These are phyloP conservation scores for Heliocybe sulcata DNA, from an alignment of 1,284 basidiomycete genomes.

Conservation along the genomic window DNA sequence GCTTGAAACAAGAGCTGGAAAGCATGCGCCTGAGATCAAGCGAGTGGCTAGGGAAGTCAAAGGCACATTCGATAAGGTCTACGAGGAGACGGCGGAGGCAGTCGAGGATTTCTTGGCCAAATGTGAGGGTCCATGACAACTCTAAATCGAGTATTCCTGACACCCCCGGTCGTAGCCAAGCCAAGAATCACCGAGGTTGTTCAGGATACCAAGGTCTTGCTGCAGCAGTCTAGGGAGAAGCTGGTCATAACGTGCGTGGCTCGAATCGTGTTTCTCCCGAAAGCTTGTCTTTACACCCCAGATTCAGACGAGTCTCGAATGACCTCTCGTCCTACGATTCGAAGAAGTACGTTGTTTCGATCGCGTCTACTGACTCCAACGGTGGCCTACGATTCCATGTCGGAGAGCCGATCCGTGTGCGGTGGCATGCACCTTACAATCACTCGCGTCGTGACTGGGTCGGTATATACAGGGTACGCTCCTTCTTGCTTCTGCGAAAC, in stretches of 20 bases:
- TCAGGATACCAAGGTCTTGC: conserved; percentile 85
- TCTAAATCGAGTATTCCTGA: background rate
- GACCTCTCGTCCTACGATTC: conserved; percentile 78
- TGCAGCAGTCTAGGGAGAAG: conserved; percentile 87
- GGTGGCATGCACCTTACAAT: conserved; percentile 82
- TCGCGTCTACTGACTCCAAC: conserved; percentile 45
- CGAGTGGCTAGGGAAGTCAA: conserved; percentile 85
- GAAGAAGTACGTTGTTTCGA: conserved; percentile 67
- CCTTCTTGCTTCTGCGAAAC: background rate
- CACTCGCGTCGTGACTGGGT: conserved; percentile 98
- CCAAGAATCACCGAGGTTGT: conserved; percentile 75
- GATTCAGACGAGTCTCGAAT: conserved; percentile 66
- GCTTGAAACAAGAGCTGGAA: conserved; percentile 58
- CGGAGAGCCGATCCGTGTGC: conserved; percentile 83
- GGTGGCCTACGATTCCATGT: conserved; percentile 71
- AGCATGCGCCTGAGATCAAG: conserved; percentile 69
- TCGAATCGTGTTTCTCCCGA: background rate
- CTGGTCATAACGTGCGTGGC: conserved; percentile 77
- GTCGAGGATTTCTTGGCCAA: conserved; percentile 91
- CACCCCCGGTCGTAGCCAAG: conserved; percentile 27
- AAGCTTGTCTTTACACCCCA: background rate
- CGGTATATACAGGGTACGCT: conserved; percentile 75
- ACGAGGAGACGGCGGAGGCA: conserved; percentile 83
- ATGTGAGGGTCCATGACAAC: conserved; percentile 46
- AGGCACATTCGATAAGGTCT: conserved; percentile 92